These are phyloP conservation scores for Elasticomyces elasticus DNA, from an alignment of 495 filamentous ascomycete species.

Conservation along the genomic window DNA sequence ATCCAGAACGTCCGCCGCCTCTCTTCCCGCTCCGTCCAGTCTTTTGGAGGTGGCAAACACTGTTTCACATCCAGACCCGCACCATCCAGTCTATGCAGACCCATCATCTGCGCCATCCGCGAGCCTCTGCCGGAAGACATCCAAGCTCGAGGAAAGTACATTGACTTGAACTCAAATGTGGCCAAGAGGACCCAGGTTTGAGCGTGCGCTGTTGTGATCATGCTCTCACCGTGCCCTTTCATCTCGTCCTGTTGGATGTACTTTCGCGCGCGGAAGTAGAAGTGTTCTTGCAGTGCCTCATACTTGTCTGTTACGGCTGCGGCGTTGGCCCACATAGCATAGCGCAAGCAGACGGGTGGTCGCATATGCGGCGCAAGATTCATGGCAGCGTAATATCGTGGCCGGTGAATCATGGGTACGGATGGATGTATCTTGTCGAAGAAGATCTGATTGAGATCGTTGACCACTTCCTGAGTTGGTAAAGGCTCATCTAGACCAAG, in stretches of 20 bases:
- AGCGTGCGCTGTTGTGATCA: slow-evolving; percentile 68
- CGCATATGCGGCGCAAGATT: slow-evolving; percentile 74
- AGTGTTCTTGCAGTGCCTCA: slow-evolving; percentile 61
- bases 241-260: slow-evolving; percentile 85
- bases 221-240: slow-evolving; percentile 81
- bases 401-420: slow-evolving; percentile 78
- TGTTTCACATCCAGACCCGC: slow-evolving; percentile 85
- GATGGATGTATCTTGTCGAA: slow-evolving; percentile 85
- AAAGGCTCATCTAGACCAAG: slow-evolving; percentile 87
- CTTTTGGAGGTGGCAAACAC: slow-evolving; percentile 68
- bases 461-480: slow-evolving; percentile 75
- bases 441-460: slow-evolving; percentile 86
- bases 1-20: slow-evolving; percentile 90
- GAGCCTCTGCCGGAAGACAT: slow-evolving; percentile 73
- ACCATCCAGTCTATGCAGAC: slow-evolving; percentile 81
- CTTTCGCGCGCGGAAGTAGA: slow-evolving; percentile 80
- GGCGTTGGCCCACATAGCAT: slow-evolving; percentile 87
- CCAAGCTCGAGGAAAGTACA: slow-evolving; percentile 97
- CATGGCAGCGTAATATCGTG: slow-evolving; percentile 73
- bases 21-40: slow-evolving; percentile 92
- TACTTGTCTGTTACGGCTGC: slow-evolving; percentile 77
- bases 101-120: slow-evolving; percentile 80
- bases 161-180: slow-evolving; percentile 89
- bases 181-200: slow-evolving; percentile 75
- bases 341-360: slow-evolving; percentile 80